A percentile compares a stretch with the other conserved stretches of the same genome.
These are phyloP conservation scores for Kodamaea plutei DNA, from an alignment of 1,139 yeast species.

Conservation along the genomic window DNA sequence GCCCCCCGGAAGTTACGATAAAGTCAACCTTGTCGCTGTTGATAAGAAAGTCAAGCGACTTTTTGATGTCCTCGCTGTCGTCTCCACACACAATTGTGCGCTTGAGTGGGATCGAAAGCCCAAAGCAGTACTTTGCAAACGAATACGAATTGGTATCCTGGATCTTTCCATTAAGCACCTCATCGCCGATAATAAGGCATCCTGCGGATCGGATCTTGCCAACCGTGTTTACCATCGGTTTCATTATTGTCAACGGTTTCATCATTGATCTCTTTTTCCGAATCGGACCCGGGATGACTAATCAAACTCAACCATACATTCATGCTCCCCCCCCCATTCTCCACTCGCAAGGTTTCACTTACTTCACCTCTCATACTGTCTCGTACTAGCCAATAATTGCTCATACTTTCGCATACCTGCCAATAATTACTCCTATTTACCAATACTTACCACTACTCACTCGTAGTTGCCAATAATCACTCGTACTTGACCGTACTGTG, in stretches of 20 bases:
- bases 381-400: too few relatives aligned
- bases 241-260: background rate
- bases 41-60: conserved; percentile 43
- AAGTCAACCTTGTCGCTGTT: conserved; percentile 53
- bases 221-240: background rate
- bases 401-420: too few relatives aligned
- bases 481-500: too few relatives aligned
- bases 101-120: conserved; percentile 58
- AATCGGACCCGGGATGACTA: too few relatives aligned
- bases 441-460: too few relatives aligned
- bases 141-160: conserved; percentile 70
- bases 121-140: conserved; percentile 69
- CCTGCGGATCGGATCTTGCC: conserved; percentile 25
- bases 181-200: conserved; percentile 76
- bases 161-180: conserved; percentile 83
- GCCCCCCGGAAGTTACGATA: conserved; percentile 77
- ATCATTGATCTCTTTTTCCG: background rate
- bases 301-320: too few relatives aligned
- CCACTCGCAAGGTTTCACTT: too few relatives aligned
- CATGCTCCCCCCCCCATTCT: too few relatives aligned
- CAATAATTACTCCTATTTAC: too few relatives aligned
- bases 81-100: conserved; percentile 75
- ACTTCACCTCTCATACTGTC: too few relatives aligned
- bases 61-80: conserved; percentile 59
- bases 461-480: too few relatives aligned